Conservation (phyloP, 192 early-diverging fungal genomes). For the Podila horticola region DNA sequence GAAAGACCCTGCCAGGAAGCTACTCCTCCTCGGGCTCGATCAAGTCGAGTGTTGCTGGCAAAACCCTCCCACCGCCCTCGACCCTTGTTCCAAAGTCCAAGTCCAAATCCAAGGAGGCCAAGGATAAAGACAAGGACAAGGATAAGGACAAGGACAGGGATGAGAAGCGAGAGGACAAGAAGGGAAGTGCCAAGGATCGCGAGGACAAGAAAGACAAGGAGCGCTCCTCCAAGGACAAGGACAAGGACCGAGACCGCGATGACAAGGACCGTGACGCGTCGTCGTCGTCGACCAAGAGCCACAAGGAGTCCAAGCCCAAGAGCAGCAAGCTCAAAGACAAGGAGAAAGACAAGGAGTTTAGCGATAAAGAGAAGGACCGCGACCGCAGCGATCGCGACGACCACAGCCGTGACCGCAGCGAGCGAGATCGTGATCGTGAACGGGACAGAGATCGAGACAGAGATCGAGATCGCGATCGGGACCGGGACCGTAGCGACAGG, state of each 20-base stretch:
- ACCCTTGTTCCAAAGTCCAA: constrained; percentile 25
- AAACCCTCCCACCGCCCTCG: constrained; percentile 18
- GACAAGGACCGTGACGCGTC: neutral
- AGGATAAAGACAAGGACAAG: constrained; percentile 26
- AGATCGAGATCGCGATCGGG: constrained; percentile 25
- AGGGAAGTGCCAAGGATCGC: constrained; percentile 3
- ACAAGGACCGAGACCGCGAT: constrained; percentile 32
- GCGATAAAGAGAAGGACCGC: constrained; percentile 32
- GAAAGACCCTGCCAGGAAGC: constrained; percentile 30
- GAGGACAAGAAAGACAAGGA: constrained; percentile 28
- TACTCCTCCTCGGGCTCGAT: constrained; percentile 9
- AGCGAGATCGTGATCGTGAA: constrained; percentile 22
- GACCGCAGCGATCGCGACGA: constrained; percentile 2
- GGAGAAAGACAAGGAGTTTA: constrained; percentile 55
- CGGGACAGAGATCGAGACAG: constrained; percentile 16
- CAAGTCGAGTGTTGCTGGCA: constrained; percentile 25
- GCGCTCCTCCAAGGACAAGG: constrained; percentile 27
- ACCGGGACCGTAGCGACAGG: constrained; percentile 11
- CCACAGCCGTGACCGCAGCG: constrained; percentile 2
- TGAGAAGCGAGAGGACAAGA: constrained; percentile 4
- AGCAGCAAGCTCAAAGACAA: constrained; percentile 53
- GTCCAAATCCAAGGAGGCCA: constrained; percentile 38
- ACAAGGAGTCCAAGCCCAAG: constrained; percentile 52
- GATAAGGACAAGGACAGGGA: constrained; percentile 25
- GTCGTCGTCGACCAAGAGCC: constrained; percentile 14